phyloP scores from a whole-genome alignment of 176 grass and related monocot species.

The Oryza glaberrima region DNA sequence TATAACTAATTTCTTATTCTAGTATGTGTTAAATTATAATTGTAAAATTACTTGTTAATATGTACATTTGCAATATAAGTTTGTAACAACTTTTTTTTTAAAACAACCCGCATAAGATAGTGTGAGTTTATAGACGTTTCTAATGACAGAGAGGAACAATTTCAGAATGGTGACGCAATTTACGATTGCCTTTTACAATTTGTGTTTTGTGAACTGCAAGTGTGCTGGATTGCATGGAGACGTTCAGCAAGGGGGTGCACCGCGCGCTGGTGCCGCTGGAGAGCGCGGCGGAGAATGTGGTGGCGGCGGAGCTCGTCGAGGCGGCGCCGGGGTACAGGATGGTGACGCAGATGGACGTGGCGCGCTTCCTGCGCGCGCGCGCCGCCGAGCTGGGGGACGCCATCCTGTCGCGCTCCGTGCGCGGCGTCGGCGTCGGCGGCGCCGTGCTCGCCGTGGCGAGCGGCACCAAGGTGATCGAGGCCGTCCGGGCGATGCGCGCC shows the following conservation, averaged over 20 bases:
- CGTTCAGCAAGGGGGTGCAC: slow-evolving; percentile 87
- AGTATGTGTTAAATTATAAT: too few relatives aligned
- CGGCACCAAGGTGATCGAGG: slow-evolving; percentile 60
- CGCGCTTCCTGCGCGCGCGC: slow-evolving; percentile 55
- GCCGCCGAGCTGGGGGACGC: slow-evolving; percentile 48
- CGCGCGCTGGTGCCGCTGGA: slow-evolving; percentile 82
- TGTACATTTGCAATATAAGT: not conserved
- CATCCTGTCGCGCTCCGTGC: slow-evolving; percentile 56
- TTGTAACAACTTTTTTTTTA: not conserved
- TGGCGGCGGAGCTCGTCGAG: slow-evolving; percentile 71
- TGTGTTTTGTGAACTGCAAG: slow-evolving; percentile 24
- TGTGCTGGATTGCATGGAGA: slow-evolving; percentile 91
- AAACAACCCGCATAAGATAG: too few relatives aligned
- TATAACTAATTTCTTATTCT: too few relatives aligned
- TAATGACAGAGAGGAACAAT: too few relatives aligned
- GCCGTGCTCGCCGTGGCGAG: slow-evolving; percentile 54
- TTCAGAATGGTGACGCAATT: too few relatives aligned
- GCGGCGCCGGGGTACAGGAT: slow-evolving; percentile 74
- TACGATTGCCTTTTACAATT: too few relatives aligned
- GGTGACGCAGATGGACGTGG: slow-evolving; percentile 93
- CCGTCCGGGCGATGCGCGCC: slow-evolving; percentile 67
- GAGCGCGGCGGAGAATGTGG: slow-evolving; percentile 55
- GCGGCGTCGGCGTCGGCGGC: slow-evolving; percentile 58
- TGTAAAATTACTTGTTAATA: not conserved
- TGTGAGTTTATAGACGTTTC: too few relatives aligned